A percentile compares a stretch with the other conserved stretches of the same genome.
Conservation (phyloP, 805 yeast genomes). For the Starmerella floris region DNA sequence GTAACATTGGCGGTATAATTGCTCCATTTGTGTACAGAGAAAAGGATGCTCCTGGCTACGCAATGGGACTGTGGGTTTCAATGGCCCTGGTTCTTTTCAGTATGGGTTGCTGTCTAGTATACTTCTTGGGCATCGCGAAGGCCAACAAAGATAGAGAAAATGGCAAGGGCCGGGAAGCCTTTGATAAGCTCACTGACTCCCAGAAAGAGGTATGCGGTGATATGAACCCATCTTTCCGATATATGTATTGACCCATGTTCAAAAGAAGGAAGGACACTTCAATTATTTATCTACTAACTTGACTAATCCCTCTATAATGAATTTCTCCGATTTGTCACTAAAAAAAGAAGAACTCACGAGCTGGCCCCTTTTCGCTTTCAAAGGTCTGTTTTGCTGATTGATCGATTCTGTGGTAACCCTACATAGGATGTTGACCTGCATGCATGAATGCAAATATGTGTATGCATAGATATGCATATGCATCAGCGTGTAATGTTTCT, state of each 20-base stretch:
- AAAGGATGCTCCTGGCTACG: constrained; percentile 46
- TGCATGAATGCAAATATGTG: too few relatives aligned
- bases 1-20: constrained; percentile 60
- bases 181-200: constrained; percentile 17
- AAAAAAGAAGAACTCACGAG: too few relatives aligned
- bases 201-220: constrained; percentile 25
- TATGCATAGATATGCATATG: too few relatives aligned
- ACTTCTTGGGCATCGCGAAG: constrained; percentile 26
- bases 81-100: constrained; percentile 38
- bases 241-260: constrained; percentile 21
- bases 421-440: too few relatives aligned
- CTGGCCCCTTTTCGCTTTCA: too few relatives aligned
- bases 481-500: too few relatives aligned
- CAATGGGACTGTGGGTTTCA: constrained; percentile 40
- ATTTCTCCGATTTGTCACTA: too few relatives aligned
- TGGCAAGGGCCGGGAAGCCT: constrained; percentile 21
- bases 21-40: constrained; percentile 44
- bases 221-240: constrained; percentile 24
- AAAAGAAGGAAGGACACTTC: not conserved
- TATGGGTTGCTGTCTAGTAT: constrained; percentile 28
- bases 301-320: not conserved
- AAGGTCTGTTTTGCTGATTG: too few relatives aligned
- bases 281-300: not conserved
- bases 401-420: too few relatives aligned
- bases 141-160: constrained; percentile 24